Evolutionary conservation across 2,329 filamentous ascomycete species (phyloP).

Genomic region (Hypoxylon rubiginosum): DNA sequence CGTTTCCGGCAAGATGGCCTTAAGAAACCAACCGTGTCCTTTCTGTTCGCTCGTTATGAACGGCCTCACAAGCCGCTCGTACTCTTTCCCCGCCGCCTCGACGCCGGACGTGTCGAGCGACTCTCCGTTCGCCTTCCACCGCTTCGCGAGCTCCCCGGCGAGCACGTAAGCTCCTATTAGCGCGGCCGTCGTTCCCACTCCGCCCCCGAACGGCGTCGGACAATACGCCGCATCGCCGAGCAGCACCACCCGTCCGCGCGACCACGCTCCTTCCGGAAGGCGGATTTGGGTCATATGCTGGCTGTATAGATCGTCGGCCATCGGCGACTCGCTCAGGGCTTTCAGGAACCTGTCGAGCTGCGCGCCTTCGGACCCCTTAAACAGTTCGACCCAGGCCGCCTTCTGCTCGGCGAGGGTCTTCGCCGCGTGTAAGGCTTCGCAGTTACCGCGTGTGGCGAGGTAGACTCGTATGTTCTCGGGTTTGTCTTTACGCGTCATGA

Average conservation of each 20-base stretch:
- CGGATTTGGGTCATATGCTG: constrained; percentile 55
- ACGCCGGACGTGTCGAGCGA: constrained; percentile 47
- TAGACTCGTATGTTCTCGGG: constrained; percentile 19
- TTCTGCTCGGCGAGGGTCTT: constrained; percentile 45
- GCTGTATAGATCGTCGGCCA: constrained; percentile 57
- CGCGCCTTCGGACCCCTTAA: constrained; percentile 58
- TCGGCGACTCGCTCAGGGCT: constrained; percentile 48
- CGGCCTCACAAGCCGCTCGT: constrained; percentile 55
- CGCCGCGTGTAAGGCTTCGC: constrained; percentile 42
- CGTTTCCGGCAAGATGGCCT: constrained; percentile 59
- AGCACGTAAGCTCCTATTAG: constrained; percentile 61
- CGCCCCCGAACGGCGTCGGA: constrained; percentile 54
- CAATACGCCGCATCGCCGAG: constrained; percentile 61
- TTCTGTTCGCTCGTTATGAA: constrained; percentile 53
- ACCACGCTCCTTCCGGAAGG: constrained; percentile 46
- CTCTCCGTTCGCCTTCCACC: neutral
- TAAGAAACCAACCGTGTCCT: constrained; percentile 50
- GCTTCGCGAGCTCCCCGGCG: constrained; percentile 57
- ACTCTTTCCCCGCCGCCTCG: constrained; percentile 51
- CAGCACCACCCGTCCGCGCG: constrained; percentile 56
- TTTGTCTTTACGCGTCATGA: constrained; percentile 9
- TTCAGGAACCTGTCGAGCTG: constrained; percentile 55
- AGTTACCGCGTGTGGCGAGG: constrained; percentile 50
- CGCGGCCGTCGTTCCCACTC: constrained; percentile 57
- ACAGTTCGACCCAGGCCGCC: constrained; percentile 46